phyloP scores from a whole-genome alignment of 257 asterid species.

The Oldenlandia corymbosa region DNA sequence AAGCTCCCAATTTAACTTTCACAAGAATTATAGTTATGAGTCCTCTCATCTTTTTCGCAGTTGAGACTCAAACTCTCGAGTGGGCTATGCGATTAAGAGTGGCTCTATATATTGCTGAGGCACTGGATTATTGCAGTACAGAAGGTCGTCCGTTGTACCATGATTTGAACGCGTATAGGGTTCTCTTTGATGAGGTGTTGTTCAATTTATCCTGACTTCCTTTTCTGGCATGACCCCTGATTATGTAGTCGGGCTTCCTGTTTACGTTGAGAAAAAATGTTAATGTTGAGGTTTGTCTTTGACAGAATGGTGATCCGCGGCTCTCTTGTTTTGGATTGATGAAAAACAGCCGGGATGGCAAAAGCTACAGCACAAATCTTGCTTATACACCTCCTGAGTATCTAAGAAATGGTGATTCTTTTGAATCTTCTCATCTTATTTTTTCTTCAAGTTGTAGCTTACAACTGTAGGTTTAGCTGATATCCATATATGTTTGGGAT shows the following conservation, averaged over 20 bases:
- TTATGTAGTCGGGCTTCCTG: not conserved
- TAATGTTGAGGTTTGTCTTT: not conserved
- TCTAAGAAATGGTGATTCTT: conserved; percentile 69
- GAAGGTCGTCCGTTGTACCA: conserved; percentile 96
- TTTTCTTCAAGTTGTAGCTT: not conserved
- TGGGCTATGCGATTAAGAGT: conserved; percentile 99
- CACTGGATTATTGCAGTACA: conserved; percentile 81
- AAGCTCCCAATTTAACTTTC: not conserved
- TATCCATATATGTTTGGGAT: not conserved
- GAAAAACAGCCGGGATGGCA: conserved; percentile 99
- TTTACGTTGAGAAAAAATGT: not conserved
- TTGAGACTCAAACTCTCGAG: conserved; percentile 97
- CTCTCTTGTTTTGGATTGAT: conserved; percentile 96
- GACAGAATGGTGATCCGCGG: conserved; percentile 91
- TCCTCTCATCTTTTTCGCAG: conserved; percentile 31
- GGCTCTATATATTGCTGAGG: conserved; percentile 93
- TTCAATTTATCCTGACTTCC: not conserved
- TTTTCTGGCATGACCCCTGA: not conserved
- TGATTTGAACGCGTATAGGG: conserved; percentile 96
- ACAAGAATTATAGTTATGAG: conserved; percentile 10
- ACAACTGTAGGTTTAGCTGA: not conserved
- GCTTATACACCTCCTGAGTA: conserved; percentile 99
- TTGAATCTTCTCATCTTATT: not conserved
- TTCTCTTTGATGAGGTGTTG: conserved; percentile 92
- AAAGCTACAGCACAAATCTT: conserved; percentile 96